A percentile compares a stretch with the other conserved stretches of the same genome.
These are phyloP conservation scores for Zangia roseola DNA, from an alignment of 768 basidiomycete genomes.

Conservation along the genomic window DNA sequence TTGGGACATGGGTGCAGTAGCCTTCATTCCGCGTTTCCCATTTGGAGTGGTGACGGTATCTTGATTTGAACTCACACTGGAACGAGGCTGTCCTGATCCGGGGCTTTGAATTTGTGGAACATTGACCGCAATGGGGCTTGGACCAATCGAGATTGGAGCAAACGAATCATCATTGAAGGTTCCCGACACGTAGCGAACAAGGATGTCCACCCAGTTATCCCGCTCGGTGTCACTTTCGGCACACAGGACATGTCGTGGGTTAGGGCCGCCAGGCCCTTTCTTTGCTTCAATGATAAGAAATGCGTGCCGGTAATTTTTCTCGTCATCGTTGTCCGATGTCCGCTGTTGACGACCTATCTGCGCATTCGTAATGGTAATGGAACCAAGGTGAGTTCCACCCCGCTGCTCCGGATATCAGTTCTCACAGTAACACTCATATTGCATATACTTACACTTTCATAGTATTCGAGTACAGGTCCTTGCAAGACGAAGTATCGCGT, in stretches of 20 bases:
- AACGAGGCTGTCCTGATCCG: conserved; percentile 47
- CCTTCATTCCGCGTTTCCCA: conserved; percentile 39
- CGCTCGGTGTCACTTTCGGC: conserved; percentile 94
- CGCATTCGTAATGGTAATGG: conserved; percentile 86
- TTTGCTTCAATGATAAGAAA: conserved; percentile 94
- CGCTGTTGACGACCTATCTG: conserved; percentile 95
- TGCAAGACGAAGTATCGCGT: conserved; percentile 93
- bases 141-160: conserved; percentile 39
- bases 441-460: conserved; percentile 78
- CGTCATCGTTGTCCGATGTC: conserved; percentile 62
- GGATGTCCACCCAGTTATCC: conserved; percentile 92
- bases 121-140: conserved; percentile 24
- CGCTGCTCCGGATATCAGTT: conserved; percentile 48
- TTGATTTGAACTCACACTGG: conserved; percentile 52
- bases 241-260: conserved; percentile 88
- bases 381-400: conserved; percentile 88
- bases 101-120: conserved; percentile 25
- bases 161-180: conserved; percentile 71
- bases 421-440: conserved; percentile 4
- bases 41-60: conserved; percentile 22
- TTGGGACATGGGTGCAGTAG: conserved; percentile 55
- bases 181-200: conserved; percentile 85
- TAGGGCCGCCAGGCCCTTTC: conserved; percentile 65
- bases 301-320: conserved; percentile 94
- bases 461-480: conserved; percentile 90